phyloP scores from a whole-genome alignment of 148 eudicot species.

The Spergularia bocconei region DNA sequence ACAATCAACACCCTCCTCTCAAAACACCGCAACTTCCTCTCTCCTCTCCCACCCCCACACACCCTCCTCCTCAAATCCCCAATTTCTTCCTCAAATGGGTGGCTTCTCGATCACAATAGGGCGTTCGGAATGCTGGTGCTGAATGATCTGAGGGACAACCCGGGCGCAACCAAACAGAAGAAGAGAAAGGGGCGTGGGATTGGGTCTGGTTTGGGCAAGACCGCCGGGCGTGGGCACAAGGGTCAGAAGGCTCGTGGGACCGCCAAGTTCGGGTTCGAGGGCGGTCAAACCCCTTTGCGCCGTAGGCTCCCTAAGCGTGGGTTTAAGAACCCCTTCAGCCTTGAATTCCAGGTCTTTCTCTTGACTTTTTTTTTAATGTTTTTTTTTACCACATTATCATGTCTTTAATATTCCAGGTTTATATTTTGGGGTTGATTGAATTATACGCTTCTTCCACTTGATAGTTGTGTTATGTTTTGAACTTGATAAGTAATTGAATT shows the following conservation, averaged over 20 bases:
- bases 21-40: conserved; percentile 20
- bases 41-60: conserved; percentile 16
- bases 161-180: conserved; percentile 82
- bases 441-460: too few species aligned
- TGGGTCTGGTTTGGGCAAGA: conserved; percentile 95
- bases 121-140: conserved; percentile 51
- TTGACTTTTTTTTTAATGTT: not conserved
- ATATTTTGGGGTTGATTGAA: too few species aligned
- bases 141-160: conserved; percentile 82
- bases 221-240: conserved; percentile 94
- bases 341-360: conserved; percentile 64
- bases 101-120: conserved; percentile 17
- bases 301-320: conserved; percentile 82
- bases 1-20: conserved; percentile 18
- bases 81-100: conserved; percentile 1
- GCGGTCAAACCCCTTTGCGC: conserved; percentile 88
- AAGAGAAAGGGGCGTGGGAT: conserved; percentile 92
- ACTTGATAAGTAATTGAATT: too few species aligned
- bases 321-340: conserved; percentile 79
- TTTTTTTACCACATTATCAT: not conserved
- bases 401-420: too few species aligned
- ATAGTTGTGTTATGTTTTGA: too few species aligned
- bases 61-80: not conserved
- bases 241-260: conserved; percentile 98
- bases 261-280: conserved; percentile 83